Evolutionary conservation across 75 land plant species (phyloP).

Genomic region (Isoetes taiwanensis): DNA sequence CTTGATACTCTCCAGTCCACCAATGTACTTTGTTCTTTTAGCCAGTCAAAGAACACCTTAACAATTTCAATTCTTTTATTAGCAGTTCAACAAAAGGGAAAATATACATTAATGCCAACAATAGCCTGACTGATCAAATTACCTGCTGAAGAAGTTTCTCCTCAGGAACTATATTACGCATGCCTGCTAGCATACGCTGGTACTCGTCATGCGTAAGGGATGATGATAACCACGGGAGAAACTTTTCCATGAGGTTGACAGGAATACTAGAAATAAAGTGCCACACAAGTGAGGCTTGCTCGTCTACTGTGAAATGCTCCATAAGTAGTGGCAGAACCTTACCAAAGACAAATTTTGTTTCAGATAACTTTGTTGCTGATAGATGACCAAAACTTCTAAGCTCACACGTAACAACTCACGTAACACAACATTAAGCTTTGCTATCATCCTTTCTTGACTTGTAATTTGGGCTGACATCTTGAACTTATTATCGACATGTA

Average conservation of each 20-base stretch:
- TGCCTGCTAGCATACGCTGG: conserved; percentile 26
- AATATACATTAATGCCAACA: not conserved
- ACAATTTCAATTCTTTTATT: not conserved
- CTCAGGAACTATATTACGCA: conserved; percentile 40
- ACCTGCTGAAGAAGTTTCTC: conserved; percentile 57
- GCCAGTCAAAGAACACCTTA: conserved; percentile 79
- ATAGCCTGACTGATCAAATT: not conserved
- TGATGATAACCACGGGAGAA: conserved; percentile 58
- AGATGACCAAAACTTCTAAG: too few relatives aligned
- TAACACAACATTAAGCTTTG: too few relatives aligned
- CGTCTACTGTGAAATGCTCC: conserved; percentile 39
- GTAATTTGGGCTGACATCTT: too few relatives aligned
- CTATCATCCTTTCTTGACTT: too few relatives aligned
- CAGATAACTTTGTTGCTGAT: too few relatives aligned
- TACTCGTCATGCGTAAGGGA: conserved; percentile 41
- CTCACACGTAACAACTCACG: too few relatives aligned
- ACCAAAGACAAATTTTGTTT: not conserved
- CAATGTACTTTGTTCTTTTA: conserved; percentile 30
- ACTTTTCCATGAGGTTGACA: conserved; percentile 43
- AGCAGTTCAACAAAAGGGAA: not conserved
- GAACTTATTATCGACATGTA: too few relatives aligned
- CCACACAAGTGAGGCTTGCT: conserved; percentile 69
- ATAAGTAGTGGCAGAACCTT: conserved; percentile 65
- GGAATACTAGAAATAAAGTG: conserved; percentile 69
- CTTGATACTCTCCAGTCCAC: conserved; percentile 2